These are phyloP conservation scores for Nephromyces sp. DNA, from an alignment of 169 alveolate genomes.

Conservation along the genomic window DNA sequence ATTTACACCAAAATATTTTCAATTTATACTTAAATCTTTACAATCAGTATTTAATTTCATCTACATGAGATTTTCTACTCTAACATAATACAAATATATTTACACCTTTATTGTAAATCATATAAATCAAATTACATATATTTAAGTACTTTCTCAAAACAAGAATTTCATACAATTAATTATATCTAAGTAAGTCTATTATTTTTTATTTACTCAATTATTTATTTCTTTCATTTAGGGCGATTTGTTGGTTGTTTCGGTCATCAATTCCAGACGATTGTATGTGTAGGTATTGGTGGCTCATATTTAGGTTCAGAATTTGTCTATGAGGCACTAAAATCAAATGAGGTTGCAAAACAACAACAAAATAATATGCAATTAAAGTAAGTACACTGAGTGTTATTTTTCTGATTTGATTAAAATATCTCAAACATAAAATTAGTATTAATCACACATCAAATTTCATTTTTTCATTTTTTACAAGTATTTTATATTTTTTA, in stretches of 20 bases:
- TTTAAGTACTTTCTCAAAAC: background rate
- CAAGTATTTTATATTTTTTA: too few species aligned
- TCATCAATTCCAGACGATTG: conserved; percentile 68
- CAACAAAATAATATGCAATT: too few species aligned
- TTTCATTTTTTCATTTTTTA: too few species aligned
- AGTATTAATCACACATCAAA: conserved; percentile 16
- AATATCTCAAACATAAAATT: background rate
- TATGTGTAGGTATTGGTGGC: conserved; percentile 98
- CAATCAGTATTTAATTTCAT: background rate
- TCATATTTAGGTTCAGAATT: conserved; percentile 88
- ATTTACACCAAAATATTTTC: background rate
- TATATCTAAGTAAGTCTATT: too few species aligned
- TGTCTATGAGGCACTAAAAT: conserved; percentile 51
- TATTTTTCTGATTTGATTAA: too few species aligned
- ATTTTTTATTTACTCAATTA: background rate
- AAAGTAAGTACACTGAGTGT: too few species aligned
- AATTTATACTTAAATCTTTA: background rate
- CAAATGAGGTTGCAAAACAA: too few species aligned
- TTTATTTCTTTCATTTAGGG: conserved; percentile 49
- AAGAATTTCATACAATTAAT: background rate
- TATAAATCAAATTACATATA: background rate
- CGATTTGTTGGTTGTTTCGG: conserved; percentile 80
- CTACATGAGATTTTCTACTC: background rate
- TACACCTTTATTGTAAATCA: background rate
- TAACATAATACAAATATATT: background rate